Percentiles rank a stretch among this genome's conserved stretches.
These are phyloP conservation scores for Quercus gilva DNA, from an alignment of 306 rosid species.

Conservation along the genomic window DNA sequence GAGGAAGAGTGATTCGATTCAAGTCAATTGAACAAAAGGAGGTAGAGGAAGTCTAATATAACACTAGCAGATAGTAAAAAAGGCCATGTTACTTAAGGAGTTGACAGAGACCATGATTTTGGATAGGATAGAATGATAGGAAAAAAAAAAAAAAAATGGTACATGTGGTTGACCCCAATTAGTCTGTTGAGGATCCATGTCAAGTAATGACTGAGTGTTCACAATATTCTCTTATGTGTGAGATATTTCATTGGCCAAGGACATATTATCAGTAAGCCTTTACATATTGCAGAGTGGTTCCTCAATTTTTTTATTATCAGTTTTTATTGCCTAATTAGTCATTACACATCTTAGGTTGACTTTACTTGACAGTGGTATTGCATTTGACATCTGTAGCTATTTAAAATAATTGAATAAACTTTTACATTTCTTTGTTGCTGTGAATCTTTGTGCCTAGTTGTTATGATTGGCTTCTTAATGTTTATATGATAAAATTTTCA, in stretches of 20 bases:
- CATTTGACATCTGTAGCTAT: background rate
- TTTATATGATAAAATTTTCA: conserved; percentile 2
- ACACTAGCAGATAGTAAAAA: no score
- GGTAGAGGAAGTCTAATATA: no score
- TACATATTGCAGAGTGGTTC: background rate
- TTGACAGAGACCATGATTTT: no score
- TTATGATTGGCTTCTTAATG: background rate
- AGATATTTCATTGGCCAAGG: background rate
- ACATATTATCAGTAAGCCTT: background rate
- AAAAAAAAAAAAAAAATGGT: no score
- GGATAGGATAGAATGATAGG: no score
- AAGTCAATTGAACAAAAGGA: no score
- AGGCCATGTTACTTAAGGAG: no score
- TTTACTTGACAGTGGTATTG: background rate
- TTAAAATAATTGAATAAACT: background rate
- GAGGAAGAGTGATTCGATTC: no score
- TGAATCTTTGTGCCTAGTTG: background rate
- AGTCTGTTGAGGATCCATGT: background rate
- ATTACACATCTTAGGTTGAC: background rate
- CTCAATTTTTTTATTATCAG: background rate
- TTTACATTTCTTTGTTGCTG: background rate
- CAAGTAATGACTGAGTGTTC: no score
- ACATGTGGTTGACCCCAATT: background rate
- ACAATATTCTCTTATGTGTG: background rate
- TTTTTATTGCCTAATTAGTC: background rate